Evolutionary conservation across 2,329 filamentous ascomycete genomes (phyloP), one percentile per base, ranked within the genome.

Genomic region (Fusarium sarcochroum): DNA sequence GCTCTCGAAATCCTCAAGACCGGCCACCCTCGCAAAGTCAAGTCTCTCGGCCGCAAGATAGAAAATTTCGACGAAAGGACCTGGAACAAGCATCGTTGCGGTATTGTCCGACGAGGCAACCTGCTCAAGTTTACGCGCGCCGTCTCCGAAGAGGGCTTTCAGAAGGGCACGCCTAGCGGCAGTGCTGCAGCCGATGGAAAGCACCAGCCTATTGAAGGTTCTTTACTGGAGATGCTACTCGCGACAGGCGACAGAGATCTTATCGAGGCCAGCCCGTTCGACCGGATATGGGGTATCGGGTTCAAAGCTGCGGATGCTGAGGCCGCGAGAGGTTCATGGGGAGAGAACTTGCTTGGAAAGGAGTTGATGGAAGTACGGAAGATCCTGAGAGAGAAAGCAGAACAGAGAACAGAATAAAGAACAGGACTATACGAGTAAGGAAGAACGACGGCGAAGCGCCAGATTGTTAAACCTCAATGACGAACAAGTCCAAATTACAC

Each of bases 241-340:
- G 81, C 74, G 9, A 92, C 90, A 2, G 88, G 86, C 0, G 83
- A 87, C 7, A 79, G 85, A 45, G 85, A 90, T 76, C 73, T 92
- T 21, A 87, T 91, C 3, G 89, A 90, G 78, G 88, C 88, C 32
- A 84, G 84, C 59, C 86, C 89, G 13, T 81, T 76, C 59, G 90
- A 92, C 78, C 73, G 81, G 7, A 85, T 91, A 54, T 92, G 90
- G 90, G 90, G 90, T 2, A 80, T 92, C 45, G 90, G 90, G 7
- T 91, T 87, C 70, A 78, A 72, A 4, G 85, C 83, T 9, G 79
- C 77, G 18, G 78, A 84, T 71, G 89, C 89, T 4, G 81, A 79
- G 56, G 65, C 25, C 3, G 82, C 83, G 49, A 81, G 84, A 47
- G 74, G 78, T 18, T 68, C 76, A 5, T 92, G 90, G 90, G 90